A percentile compares a stretch with the other conserved stretches of the same genome.
These are phyloP conservation scores for Bonia amplexicaulis DNA, from an alignment of 176 grass and related monocot genomes.

Conservation along the genomic window DNA sequence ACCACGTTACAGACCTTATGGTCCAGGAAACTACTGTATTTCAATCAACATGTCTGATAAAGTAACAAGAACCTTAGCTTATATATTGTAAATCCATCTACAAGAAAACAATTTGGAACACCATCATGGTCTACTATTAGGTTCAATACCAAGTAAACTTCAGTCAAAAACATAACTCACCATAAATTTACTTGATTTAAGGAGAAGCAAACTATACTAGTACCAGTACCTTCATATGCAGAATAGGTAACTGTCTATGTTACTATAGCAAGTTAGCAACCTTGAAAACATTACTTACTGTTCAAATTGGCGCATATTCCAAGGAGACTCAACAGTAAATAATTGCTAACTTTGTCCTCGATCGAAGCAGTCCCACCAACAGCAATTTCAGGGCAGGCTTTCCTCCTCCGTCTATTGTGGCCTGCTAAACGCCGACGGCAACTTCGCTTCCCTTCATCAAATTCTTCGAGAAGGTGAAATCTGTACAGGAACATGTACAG, in stretches of 20 bases:
- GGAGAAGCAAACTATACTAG: neutral
- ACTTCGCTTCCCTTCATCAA: constrained; percentile 96
- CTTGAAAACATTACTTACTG: constrained; percentile 46
- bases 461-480: constrained; percentile 94
- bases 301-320: constrained; percentile 73
- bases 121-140: neutral
- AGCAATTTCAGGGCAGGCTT: constrained; percentile 60
- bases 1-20: neutral
- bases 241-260: neutral
- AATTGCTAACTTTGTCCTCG: constrained; percentile 74
- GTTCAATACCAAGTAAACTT: constrained; percentile 18
- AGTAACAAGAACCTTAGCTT: constrained; percentile 3
- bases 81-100: neutral
- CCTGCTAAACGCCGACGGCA: constrained; percentile 91
- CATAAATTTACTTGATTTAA: neutral
- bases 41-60: constrained; percentile 1
- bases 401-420: constrained; percentile 90
- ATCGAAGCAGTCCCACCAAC: constrained; percentile 36
- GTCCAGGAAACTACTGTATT: constrained; percentile 1
- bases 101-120: neutral
- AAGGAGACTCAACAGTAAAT: constrained; percentile 79
- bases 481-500: constrained; percentile 36
- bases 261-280: constrained; percentile 9
- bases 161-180: neutral
- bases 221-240: neutral